phyloP scores from a whole-genome alignment of 345 rosid genomes.

The Lagerstroemia speciosa region DNA sequence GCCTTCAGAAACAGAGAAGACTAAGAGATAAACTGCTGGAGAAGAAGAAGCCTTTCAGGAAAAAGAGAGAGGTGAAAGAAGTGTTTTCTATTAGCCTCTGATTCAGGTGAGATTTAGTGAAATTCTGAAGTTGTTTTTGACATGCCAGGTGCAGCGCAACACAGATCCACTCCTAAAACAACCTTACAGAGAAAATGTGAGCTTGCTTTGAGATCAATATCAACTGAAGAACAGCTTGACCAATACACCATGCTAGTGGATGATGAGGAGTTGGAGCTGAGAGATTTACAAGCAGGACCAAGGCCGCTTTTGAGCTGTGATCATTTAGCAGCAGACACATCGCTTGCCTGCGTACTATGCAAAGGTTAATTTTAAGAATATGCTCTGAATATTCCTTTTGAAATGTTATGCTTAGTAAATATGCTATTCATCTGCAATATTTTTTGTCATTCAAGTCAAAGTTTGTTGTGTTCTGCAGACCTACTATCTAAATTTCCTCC shows the following conservation, averaged over 20 bases:
- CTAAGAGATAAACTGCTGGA: constrained; percentile 37
- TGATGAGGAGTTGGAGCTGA: constrained; percentile 88
- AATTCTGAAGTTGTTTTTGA: constrained; percentile 14
- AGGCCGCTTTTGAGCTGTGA: constrained; percentile 50
- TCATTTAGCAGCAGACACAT: constrained; percentile 46
- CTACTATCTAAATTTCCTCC: constrained; percentile 86
- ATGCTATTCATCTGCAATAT: constrained; percentile 1
- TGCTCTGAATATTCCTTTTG: neutral
- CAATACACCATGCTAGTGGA: constrained; percentile 49
- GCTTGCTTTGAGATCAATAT: constrained; percentile 44
- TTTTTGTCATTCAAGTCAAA: neutral
- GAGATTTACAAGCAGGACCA: constrained; percentile 59
- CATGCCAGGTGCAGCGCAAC: constrained; percentile 41
- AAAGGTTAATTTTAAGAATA: constrained; percentile 45
- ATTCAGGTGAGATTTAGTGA: constrained; percentile 10
- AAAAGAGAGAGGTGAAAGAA: constrained; percentile 45
- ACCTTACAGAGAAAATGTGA: constrained; percentile 45
- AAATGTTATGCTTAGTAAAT: too few species aligned
- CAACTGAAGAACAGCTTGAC: constrained; percentile 29
- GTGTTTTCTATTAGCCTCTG: constrained; percentile 5
- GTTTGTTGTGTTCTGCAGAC: constrained; percentile 35
- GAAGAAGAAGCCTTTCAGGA: constrained; percentile 43
- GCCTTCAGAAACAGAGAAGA: constrained; percentile 44
- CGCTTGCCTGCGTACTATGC: constrained; percentile 60
- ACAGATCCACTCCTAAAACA: constrained; percentile 25